Percentiles rank a stretch among this genome's conserved stretches.
Evolutionary conservation across 192 early-diverging fungal genomes (phyloP).

Genomic region (Backusella luteola): DNA sequence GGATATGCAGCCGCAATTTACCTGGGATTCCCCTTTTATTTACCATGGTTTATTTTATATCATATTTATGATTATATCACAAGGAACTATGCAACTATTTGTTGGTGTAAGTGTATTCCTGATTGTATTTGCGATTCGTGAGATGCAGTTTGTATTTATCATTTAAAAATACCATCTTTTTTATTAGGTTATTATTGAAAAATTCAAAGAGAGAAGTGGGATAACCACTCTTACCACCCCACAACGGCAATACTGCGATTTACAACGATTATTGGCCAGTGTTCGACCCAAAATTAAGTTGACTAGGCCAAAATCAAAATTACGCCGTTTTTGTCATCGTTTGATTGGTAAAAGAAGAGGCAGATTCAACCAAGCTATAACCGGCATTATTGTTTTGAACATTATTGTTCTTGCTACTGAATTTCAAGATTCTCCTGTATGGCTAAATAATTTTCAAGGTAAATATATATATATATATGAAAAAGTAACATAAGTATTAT

Average conservation of each 20-base stretch:
- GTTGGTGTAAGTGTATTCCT: conserved; percentile 26
- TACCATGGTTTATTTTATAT: conserved; percentile 29
- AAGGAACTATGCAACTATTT: conserved; percentile 33
- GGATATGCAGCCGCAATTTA: conserved; percentile 24
- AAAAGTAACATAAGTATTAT: background rate
- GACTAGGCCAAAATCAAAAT: conserved; percentile 25
- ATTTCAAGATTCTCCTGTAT: conserved; percentile 19
- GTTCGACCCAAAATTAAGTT: conserved; percentile 45
- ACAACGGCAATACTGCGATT: conserved; percentile 51
- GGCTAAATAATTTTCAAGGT: conserved; percentile 36
- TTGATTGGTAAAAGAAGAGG: conserved; percentile 37
- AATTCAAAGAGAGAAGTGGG: conserved; percentile 50
- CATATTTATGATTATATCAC: conserved; percentile 30
- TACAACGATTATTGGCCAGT: conserved; percentile 47
- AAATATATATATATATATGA: background rate
- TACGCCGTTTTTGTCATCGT: conserved; percentile 41
- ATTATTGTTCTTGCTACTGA: conserved; percentile 36
- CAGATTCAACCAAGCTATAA: conserved; percentile 37
- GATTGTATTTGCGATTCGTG: background rate
- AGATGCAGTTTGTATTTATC: background rate
- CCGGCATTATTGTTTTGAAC: conserved; percentile 37
- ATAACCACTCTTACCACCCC: conserved; percentile 48
- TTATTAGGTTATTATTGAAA: conserved; percentile 53
- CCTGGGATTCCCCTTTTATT: conserved; percentile 21
- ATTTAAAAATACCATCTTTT: conserved; percentile 5